A percentile compares a stretch with the other conserved stretches of the same genome.
These are phyloP conservation scores for Cyclocybe cylindracea DNA, from an alignment of 768 basidiomycete species.

Conservation along the genomic window DNA sequence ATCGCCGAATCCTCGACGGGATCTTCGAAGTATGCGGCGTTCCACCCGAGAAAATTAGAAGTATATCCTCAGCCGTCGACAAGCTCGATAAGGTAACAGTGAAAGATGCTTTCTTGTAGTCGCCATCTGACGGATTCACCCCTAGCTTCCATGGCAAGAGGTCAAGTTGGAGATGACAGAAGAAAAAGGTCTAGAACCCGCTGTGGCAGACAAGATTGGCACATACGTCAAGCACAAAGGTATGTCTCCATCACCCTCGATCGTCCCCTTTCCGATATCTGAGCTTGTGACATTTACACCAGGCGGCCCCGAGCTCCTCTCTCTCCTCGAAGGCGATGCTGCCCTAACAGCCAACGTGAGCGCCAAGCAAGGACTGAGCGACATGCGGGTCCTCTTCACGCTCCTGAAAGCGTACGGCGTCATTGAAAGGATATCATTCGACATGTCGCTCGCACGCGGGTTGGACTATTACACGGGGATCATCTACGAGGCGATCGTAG, in stretches of 20 bases:
- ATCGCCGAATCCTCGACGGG: slow-evolving; percentile 96
- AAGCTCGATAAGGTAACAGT: slow-evolving; percentile 89
- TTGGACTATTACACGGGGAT: slow-evolving; percentile 99
- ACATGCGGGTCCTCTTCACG: slow-evolving; percentile 85
- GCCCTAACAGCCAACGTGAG: slow-evolving; percentile 66
- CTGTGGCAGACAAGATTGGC: slow-evolving; percentile 90
- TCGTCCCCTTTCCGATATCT: not conserved
- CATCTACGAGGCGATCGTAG: slow-evolving; percentile 95
- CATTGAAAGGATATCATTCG: slow-evolving; percentile 87
- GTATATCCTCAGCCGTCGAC: slow-evolving; percentile 96
- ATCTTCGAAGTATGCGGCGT: slow-evolving; percentile 98
- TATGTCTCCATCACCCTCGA: slow-evolving; percentile 23
- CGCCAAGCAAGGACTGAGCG: slow-evolving; percentile 80
- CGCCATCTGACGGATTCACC: slow-evolving; percentile 1
- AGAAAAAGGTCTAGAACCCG: slow-evolving; percentile 85
- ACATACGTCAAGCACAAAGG: slow-evolving; percentile 97
- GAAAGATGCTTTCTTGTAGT: not conserved
- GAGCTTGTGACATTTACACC: not conserved
- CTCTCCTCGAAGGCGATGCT: slow-evolving; percentile 63
- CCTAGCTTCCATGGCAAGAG: slow-evolving; percentile 82
- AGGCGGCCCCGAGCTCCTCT: slow-evolving; percentile 83
- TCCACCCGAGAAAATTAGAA: slow-evolving; percentile 81
- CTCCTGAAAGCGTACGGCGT: slow-evolving; percentile 83
- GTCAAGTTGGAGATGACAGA: slow-evolving; percentile 97
- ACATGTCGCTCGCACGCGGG: slow-evolving; percentile 95